phyloP scores from a whole-genome alignment of 106 monocot genomes.

The Dendrobium catenatum region DNA sequence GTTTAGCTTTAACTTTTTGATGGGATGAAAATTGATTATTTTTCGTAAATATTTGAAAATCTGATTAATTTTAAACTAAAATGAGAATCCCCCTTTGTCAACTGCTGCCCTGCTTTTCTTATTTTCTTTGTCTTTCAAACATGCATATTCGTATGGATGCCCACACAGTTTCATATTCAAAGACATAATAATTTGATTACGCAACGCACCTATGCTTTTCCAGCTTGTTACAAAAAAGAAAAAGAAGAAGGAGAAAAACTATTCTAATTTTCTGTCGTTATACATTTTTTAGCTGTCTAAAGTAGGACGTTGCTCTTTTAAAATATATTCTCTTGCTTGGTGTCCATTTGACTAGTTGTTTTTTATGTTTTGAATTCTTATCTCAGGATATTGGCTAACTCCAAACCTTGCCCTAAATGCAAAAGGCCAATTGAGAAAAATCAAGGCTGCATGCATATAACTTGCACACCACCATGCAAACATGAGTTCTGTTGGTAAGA shows the following conservation, averaged over 20 bases:
- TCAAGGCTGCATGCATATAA: slow-evolving; percentile 94
- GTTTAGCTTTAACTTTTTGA: no score
- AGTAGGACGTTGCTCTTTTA: not conserved
- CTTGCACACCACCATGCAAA: slow-evolving; percentile 89
- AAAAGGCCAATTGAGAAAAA: slow-evolving; percentile 94
- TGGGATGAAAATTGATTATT: no score
- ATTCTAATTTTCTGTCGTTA: not conserved
- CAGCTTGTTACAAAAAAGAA: not conserved
- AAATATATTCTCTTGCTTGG: not conserved
- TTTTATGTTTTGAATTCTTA: not conserved
- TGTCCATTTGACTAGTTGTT: not conserved
- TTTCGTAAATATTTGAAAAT: not conserved
- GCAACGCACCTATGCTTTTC: not conserved
- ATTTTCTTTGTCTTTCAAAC: not conserved
- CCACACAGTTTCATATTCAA: not conserved
- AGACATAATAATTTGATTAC: not conserved
- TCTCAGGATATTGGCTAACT: slow-evolving; percentile 83
- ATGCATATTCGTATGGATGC: not conserved
- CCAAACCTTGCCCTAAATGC: slow-evolving; percentile 90
- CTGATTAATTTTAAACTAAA: not conserved
- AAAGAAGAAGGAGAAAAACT: not conserved
- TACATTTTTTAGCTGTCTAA: not conserved
- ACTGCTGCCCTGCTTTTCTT: no score
- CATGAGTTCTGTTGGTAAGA: slow-evolving; percentile 87
- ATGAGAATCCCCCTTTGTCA: not conserved